These are phyloP conservation scores for Penicillium sp. DNA, from an alignment of 2,329 filamentous ascomycete genomes.

Conservation along the genomic window DNA sequence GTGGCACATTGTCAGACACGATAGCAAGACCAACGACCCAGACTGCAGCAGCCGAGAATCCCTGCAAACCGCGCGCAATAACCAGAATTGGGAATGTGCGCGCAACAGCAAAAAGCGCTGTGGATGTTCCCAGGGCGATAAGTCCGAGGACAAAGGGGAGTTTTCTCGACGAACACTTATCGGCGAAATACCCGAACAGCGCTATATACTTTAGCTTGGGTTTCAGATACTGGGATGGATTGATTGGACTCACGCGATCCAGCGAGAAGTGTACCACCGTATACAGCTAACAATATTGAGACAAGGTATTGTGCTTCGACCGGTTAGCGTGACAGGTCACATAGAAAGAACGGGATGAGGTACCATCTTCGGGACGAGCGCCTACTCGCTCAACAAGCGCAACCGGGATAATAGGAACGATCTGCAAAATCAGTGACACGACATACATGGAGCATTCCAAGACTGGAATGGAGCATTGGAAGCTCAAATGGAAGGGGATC, in stretches of 20 bases:
- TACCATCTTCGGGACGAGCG: slow-evolving; percentile 44
- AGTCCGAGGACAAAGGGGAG: slow-evolving; percentile 61
- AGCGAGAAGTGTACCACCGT: slow-evolving; percentile 65
- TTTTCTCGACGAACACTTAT: slow-evolving; percentile 55
- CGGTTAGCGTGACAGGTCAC: neutral
- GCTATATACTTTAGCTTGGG: neutral
- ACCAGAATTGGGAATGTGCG: slow-evolving; percentile 49
- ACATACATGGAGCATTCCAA: neutral
- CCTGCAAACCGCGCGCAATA: slow-evolving; percentile 58
- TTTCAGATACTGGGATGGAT: neutral
- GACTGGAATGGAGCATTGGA: no score
- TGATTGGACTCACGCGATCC: slow-evolving; percentile 30
- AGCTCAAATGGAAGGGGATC: neutral
- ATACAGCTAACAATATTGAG: slow-evolving; percentile 68
- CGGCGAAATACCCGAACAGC: slow-evolving; percentile 30
- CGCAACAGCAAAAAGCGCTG: slow-evolving; percentile 56
- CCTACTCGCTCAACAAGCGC: slow-evolving; percentile 47
- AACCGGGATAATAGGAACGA: slow-evolving; percentile 72
- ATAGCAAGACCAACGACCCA: slow-evolving; percentile 63
- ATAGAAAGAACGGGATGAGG: slow-evolving; percentile 25
- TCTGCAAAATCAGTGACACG: slow-evolving; percentile 25
- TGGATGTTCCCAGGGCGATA: slow-evolving; percentile 53
- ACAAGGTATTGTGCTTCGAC: slow-evolving; percentile 65
- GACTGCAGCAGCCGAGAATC: slow-evolving; percentile 58
- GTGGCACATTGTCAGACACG: slow-evolving; percentile 60